phyloP scores from a whole-genome alignment of 306 rosid genomes.

The Trifolium dubium region DNA sequence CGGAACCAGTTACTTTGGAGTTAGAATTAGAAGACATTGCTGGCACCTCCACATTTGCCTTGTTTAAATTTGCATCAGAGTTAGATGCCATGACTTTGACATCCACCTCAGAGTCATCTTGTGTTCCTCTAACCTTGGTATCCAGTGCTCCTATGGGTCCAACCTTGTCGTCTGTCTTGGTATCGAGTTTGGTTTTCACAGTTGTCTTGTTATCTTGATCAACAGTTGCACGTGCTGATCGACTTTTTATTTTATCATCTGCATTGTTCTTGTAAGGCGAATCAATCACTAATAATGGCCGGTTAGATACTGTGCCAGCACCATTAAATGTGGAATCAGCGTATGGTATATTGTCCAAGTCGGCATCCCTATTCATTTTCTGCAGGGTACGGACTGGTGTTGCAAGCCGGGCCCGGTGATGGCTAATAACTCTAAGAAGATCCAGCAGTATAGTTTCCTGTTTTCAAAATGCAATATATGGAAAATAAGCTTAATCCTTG shows the following conservation, averaged over 20 bases:
- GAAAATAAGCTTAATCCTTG: conserved; percentile 44
- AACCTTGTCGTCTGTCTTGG: conserved; percentile 50
- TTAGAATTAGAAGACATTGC: conserved; percentile 47
- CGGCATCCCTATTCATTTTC: conserved; percentile 71
- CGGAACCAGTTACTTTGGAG: conserved; percentile 15
- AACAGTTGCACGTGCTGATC: conserved; percentile 54
- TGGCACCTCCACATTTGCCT: conserved; percentile 40
- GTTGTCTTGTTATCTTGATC: conserved; percentile 68
- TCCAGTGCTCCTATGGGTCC: conserved; percentile 46
- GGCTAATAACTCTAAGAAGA: conserved; percentile 94
- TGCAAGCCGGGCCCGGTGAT: conserved; percentile 95
- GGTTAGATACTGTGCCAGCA: conserved; percentile 58
- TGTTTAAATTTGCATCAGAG: conserved; percentile 45
- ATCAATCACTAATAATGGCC: conserved; percentile 76
- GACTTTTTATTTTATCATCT: conserved; percentile 68
- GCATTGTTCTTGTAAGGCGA: conserved; percentile 65
- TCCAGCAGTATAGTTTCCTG: conserved; percentile 90
- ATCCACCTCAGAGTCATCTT: conserved; percentile 53
- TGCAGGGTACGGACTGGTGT: conserved; percentile 95
- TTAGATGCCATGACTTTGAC: conserved; percentile 47
- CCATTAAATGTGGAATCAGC: conserved; percentile 63
- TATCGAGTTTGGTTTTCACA: conserved; percentile 49
- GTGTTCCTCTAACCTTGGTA: conserved; percentile 50
- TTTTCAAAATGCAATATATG: conserved; percentile 38
- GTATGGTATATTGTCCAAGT: conserved; percentile 71